A percentile compares a stretch with the other conserved stretches of the same genome.
Evolutionary conservation across 805 yeast species (phyloP).

Genomic region (Candida tallmaniae): DNA sequence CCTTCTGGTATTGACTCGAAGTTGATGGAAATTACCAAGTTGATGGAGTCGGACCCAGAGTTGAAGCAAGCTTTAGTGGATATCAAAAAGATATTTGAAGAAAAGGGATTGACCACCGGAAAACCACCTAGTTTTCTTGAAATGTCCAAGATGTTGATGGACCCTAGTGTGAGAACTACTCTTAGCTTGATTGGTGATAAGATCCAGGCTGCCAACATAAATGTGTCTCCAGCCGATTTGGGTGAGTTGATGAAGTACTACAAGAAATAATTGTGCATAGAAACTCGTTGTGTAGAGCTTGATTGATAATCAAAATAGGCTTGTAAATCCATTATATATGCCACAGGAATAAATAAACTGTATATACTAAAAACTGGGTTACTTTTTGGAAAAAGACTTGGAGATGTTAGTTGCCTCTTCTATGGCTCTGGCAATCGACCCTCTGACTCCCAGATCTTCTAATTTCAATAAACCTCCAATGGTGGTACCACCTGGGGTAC

Average conservation of each 20-base stretch:
- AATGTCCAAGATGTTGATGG: constrained; percentile 33
- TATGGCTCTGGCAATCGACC: constrained; percentile 82
- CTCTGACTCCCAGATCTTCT: constrained; percentile 88
- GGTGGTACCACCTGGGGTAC: constrained; percentile 98
- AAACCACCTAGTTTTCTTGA: constrained; percentile 31
- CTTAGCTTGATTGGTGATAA: constrained; percentile 24
- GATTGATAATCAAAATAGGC: no score
- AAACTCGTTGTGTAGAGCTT: background rate
- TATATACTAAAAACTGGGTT: no score
- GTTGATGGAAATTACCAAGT: constrained; percentile 6
- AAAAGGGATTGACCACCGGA: constrained; percentile 28
- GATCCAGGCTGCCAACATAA: constrained; percentile 28
- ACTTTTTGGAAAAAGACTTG: constrained; percentile 39
- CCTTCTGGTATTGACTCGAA: constrained; percentile 1
- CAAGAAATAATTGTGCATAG: background rate
- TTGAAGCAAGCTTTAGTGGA: constrained; percentile 23
- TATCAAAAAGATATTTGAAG: constrained; percentile 25
- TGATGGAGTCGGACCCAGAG: constrained; percentile 22
- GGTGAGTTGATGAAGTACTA: constrained; percentile 5
- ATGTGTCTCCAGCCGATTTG: constrained; percentile 29
- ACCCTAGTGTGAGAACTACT: constrained; percentile 29
- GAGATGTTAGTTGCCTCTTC: constrained; percentile 91
- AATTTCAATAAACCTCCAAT: constrained; percentile 89
- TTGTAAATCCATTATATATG: no score
- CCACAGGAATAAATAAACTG: no score